A percentile compares a stretch with the other conserved stretches of the same genome.
These are phyloP conservation scores for Eucalyptus pauciflora DNA, from an alignment of 345 rosid genomes.

Conservation along the genomic window DNA sequence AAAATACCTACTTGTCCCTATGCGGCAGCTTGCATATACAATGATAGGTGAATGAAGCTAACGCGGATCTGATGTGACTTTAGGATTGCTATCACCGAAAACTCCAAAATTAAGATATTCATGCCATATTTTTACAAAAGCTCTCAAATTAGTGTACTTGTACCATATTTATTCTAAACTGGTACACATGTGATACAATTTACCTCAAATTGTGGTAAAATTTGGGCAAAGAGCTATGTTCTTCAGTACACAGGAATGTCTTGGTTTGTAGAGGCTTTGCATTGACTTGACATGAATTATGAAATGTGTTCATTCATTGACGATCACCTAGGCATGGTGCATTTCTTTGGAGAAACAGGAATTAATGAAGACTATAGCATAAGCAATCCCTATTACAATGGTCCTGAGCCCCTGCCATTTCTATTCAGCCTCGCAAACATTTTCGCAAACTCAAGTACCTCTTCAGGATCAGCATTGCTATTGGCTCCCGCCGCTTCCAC, in stretches of 20 bases:
- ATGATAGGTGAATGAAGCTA: no score
- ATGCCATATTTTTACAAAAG: no score
- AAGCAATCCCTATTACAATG: background rate
- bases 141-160: accelerated
- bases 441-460: background rate
- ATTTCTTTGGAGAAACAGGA: background rate
- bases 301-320: background rate
- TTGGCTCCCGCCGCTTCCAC: background rate
- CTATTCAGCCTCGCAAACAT: background rate
- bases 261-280: background rate
- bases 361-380: background rate
- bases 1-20: background rate
- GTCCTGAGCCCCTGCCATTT: background rate
- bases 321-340: background rate
- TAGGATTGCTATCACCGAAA: no score
- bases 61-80: background rate
- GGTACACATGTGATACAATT: no score
- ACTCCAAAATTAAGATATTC: no score
- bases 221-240: no score
- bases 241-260: background rate
- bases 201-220: no score
- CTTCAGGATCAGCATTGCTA: background rate
- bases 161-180: no score
- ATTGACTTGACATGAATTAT: background rate
- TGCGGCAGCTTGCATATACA: no score